Base-by-base conservation (phyloP, 305 asterid species). In the Fraxinus ornus region DNA sequence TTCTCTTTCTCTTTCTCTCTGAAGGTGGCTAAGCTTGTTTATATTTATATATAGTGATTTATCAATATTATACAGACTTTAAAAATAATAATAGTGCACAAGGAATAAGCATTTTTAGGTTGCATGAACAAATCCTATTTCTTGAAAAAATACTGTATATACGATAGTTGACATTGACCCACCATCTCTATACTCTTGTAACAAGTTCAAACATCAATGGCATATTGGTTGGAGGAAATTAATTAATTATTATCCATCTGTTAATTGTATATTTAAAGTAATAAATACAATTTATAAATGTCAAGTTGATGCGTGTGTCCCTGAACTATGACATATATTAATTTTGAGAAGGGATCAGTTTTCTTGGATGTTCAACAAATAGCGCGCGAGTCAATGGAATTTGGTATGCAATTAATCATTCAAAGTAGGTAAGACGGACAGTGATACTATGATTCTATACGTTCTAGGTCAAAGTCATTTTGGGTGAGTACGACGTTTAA, bases 41-140 rank as follows among this genome's bases (percentile, higher is more conserved):
- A 32, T 71, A 32, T 28, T 17, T 62, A 21, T 21, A 62, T 62
- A 62, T 22, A 62, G 26, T n/a, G 64, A 55, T 55, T 55, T 55
- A 19, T 17, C 64, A 55, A 55, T 44, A 13, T 44, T 55, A 5
- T 55, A n/a, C 64, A 55, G 64, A 5, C 3, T n/a, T 55, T 5
- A 55, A n/a, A 55, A 55, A 55, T 55, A 55, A n/a, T 52, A 32
- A 68, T 68, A 13, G 4, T 30, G 36, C 35, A 13, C n/a, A 68
- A 26, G 35, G 32, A 66, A 10, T 64, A 3, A 5, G 12, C 22
- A 70, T 30, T 70, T 30, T 30, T 71, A 32, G 76, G 76, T 71
- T 71, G 44, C 76, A 71, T 71, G 44, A 71, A 71, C 76, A 30
- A 71, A 71, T 71, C 24, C 76, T 15, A 71, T 15, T 71, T 71